Evolutionary conservation across 1,284 basidiomycete genomes (phyloP).

Genomic region (Ustilago tritici): DNA sequence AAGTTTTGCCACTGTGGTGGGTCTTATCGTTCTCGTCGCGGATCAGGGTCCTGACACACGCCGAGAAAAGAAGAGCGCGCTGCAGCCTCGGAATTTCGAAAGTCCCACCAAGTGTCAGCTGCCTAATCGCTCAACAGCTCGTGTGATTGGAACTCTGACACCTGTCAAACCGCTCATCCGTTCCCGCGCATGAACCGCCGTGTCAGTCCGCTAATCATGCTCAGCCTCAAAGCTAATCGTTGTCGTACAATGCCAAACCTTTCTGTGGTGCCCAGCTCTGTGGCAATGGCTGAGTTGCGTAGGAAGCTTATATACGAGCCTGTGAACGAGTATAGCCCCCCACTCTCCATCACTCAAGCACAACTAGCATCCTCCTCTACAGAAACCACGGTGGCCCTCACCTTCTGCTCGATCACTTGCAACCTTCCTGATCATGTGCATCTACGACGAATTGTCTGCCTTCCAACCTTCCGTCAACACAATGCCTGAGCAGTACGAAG

Average conservation of each 20-base stretch:
- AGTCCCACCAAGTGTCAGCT: slow-evolving; percentile 16
- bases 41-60: slow-evolving; percentile 30
- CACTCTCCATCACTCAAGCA: not conserved
- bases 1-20: not conserved
- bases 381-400: not conserved
- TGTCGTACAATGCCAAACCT: not conserved
- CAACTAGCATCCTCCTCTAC: not conserved
- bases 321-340: slow-evolving; percentile 5
- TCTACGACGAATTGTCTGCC: slow-evolving; percentile 22
- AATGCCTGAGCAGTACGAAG: slow-evolving; percentile 18
- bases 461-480: slow-evolving; percentile 7
- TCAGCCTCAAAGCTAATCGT: not conserved
- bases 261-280: not conserved
- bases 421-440: slow-evolving; percentile 24
- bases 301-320: slow-evolving; percentile 6
- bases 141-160: slow-evolving; percentile 29
- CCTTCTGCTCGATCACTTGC: not conserved
- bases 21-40: not conserved
- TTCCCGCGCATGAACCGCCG: not conserved
- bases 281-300: not conserved
- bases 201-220: slow-evolving; percentile 28
- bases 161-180: slow-evolving; percentile 33
- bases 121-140: slow-evolving; percentile 16
- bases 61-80: not conserved
- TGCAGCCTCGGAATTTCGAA: not conserved